Percentiles rank a stretch among this genome's conserved stretches.
Evolutionary conservation across 257 asterid species (phyloP).

Genomic region (Datura wrightii): DNA sequence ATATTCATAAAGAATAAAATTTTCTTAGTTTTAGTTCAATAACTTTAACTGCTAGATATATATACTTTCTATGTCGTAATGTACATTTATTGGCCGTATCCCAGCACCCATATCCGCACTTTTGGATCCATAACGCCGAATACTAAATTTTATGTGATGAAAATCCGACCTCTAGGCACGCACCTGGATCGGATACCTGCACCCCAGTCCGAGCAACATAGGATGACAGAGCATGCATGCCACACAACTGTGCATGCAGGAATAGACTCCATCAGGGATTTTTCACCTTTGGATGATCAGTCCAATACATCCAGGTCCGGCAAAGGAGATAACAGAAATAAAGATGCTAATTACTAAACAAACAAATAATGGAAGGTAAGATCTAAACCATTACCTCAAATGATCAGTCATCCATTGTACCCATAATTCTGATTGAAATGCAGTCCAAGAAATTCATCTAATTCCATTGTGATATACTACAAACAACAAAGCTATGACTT

Average conservation of each 20-base stretch:
- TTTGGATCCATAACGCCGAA: too few species aligned
- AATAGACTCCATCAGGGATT: not conserved
- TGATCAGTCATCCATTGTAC: slow-evolving; percentile 17
- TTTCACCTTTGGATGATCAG: not conserved
- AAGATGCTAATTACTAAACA: not conserved
- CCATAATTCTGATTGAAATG: not conserved
- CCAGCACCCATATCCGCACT: too few species aligned
- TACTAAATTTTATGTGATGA: too few species aligned
- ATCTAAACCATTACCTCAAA: slow-evolving; percentile 1
- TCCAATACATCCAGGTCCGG: slow-evolving; percentile 20
- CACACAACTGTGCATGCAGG: not conserved
- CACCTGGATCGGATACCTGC: too few species aligned
- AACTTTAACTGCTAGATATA: too few species aligned
- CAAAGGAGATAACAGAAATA: not conserved
- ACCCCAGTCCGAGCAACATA: too few species aligned
- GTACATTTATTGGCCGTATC: too few species aligned
- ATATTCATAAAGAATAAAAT: too few species aligned
- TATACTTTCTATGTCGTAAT: too few species aligned
- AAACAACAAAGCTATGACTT: slow-evolving; percentile 20
- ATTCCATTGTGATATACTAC: not conserved
- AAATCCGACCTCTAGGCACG: too few species aligned
- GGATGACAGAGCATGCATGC: not conserved
- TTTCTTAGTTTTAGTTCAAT: too few species aligned
- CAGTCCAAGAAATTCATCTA: slow-evolving; percentile 29
- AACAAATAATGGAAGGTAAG: slow-evolving; percentile 1